These are phyloP conservation scores for Hypholoma sublateritium DNA, from an alignment of 768 basidiomycete genomes.

Conservation along the genomic window DNA sequence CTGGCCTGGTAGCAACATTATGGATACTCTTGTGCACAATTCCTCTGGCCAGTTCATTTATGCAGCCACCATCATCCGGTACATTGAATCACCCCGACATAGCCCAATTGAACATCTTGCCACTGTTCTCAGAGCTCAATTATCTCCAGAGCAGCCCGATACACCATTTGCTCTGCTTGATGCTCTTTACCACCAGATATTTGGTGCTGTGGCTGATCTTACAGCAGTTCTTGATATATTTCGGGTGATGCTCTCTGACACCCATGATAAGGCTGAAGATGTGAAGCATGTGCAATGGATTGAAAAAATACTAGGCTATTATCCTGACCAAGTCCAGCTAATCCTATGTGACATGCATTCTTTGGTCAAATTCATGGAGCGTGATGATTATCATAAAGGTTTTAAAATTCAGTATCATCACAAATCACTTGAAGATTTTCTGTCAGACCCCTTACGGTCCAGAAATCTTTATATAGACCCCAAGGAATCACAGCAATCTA, in stretches of 20 bases:
- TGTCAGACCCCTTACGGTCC: background rate
- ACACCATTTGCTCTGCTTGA: conserved; percentile 6
- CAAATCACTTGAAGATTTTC: background rate
- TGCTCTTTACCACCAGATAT: conserved; percentile 1
- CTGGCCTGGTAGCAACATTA: background rate
- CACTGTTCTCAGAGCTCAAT: background rate
- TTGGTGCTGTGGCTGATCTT: background rate
- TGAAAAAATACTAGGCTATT: background rate
- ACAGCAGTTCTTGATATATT: background rate
- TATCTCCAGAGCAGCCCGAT: background rate
- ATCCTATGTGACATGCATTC: too few species aligned
- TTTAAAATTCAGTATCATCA: background rate
- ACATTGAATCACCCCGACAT: background rate
- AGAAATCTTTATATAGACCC: background rate
- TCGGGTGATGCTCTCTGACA: background rate
- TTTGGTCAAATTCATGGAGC: too few species aligned
- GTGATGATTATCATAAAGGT: too few species aligned
- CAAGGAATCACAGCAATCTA: too few species aligned
- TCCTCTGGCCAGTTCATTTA: conserved; percentile 1
- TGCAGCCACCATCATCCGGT: background rate
- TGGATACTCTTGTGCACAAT: background rate
- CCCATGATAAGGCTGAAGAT: too few species aligned
- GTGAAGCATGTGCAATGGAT: too few species aligned
- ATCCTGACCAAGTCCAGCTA: background rate
- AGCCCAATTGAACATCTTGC: background rate